Evolutionary conservation across 208 protist genomes (phyloP), one percentile per base, ranked within the genome.

Genomic region (Crithidia fasciculata): DNA sequence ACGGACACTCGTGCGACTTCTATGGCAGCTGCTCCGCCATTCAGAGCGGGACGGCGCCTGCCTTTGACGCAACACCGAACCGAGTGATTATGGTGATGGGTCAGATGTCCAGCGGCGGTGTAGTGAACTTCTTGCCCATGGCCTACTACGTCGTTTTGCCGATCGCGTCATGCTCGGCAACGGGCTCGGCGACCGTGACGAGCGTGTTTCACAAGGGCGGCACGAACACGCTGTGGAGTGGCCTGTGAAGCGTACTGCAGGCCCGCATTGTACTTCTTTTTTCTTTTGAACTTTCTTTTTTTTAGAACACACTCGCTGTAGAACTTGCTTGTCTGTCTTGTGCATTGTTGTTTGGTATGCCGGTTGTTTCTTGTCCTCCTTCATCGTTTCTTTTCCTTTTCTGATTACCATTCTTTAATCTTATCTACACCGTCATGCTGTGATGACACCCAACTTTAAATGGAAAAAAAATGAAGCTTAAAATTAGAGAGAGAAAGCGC

Each of bases 51-150:
- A 47, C 12, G 18, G 53, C 58, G 4, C 47, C 69, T 28, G 41
- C 58, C 5, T 78, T 78, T 43, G 15, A 60, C 40, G 36, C 69
- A 9, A 36, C 49, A 47, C 49, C 18, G 16, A 66, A 68, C n/a
- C 49, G 9, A 4, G 54, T 78, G 39, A 28, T 78, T 5, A 72
- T 78, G 39, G 73, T 78, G 45, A 47, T 55, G 28, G 73, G 73
- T 36, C 15, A 10, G 4, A 66, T 78, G 47, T 54, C 18, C 4
- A 72, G 65, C 52, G 56, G 63, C 37, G 15, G 53, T 36, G 54
- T 78, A 13, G n/a, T 36, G n/a, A 78, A 78, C 57, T 78, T 72
- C 47, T 36, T 78, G 50, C 73, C 65, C 0, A 39, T 69, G 13
- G 62, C 73, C 37, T 78, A 72, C 44, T 78, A 78, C 63, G 50